Evolutionary conservation across 192 early-diverging fungal genomes (phyloP).

Genomic region (Coemansia sp.): DNA sequence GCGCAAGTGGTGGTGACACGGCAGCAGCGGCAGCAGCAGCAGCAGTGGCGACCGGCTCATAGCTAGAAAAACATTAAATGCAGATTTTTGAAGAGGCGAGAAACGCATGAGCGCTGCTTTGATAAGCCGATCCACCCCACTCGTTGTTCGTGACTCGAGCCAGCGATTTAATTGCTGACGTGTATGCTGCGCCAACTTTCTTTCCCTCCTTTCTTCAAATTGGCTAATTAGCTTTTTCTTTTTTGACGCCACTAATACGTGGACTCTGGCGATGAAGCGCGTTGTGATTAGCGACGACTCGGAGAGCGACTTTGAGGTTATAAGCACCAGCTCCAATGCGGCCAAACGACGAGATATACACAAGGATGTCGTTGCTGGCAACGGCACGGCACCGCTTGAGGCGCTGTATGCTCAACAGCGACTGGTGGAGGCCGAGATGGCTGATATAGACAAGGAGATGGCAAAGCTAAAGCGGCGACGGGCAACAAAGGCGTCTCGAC

Average conservation of each 20-base stretch:
- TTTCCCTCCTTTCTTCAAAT: background rate
- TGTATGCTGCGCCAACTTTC: background rate
- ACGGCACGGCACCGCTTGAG: background rate
- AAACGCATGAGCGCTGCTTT: background rate
- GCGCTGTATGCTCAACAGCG: conserved; percentile 6
- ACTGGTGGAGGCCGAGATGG: conserved; percentile 19
- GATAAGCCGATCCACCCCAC: background rate
- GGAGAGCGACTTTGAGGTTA: conserved; percentile 6
- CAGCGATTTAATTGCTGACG: background rate
- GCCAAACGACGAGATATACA: background rate
- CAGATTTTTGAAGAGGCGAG: background rate
- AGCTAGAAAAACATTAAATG: background rate
- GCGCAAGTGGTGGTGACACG: background rate
- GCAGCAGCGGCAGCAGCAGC: background rate
- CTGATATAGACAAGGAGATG: conserved; percentile 24
- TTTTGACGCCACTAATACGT: background rate
- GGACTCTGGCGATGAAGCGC: background rate
- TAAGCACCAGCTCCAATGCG: background rate
- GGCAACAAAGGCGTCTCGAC: conserved; percentile 8
- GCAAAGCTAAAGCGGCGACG: conserved; percentile 21
- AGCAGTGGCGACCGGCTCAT: background rate
- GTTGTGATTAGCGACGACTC: conserved; percentile 2
- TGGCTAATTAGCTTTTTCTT: background rate
- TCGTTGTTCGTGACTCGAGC: background rate
- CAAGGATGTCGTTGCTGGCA: background rate